Evolutionary conservation across 176 grass and related monocot genomes (phyloP).

Genomic region (Guadua angustifolia): DNA sequence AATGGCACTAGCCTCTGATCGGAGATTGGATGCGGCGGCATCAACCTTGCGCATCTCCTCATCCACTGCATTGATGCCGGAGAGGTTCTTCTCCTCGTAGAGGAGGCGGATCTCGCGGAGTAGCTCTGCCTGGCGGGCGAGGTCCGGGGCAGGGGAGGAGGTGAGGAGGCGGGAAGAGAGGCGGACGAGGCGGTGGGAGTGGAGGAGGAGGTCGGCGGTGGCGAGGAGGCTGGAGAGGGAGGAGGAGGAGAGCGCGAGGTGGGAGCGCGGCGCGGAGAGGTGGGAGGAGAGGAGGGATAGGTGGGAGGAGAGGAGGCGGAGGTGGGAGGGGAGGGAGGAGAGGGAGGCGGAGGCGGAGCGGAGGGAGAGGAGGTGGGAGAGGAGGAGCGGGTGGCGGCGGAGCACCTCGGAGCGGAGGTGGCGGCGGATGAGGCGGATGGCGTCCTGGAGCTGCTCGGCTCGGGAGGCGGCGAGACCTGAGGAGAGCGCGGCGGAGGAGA

Average conservation of each 20-base stretch:
- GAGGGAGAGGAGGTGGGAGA: not conserved
- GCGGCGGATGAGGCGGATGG: not conserved
- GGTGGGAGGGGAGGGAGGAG: constrained; percentile 54
- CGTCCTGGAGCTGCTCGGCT: not conserved
- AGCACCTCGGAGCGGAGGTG: not conserved
- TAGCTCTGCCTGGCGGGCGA: constrained; percentile 86
- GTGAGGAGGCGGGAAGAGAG: constrained; percentile 78
- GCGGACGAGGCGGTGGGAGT: constrained; percentile 78
- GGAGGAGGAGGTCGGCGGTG: constrained; percentile 83
- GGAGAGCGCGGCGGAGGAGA: not conserved
- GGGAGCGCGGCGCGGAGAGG: constrained; percentile 72
- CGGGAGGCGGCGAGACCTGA: not conserved
- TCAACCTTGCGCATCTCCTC: constrained; percentile 85
- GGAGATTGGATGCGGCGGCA: constrained; percentile 63
- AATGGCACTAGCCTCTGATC: constrained; percentile 69
- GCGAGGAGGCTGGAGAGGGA: constrained; percentile 87
- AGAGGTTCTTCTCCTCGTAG: constrained; percentile 84
- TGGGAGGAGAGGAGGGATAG: constrained; percentile 76
- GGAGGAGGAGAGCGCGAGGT: constrained; percentile 69
- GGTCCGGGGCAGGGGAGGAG: constrained; percentile 58
- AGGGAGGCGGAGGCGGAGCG: not conserved
- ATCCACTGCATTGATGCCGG: constrained; percentile 82
- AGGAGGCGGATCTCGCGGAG: constrained; percentile 83
- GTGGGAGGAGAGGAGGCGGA: constrained; percentile 69
- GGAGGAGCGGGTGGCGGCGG: not conserved